Base-by-base conservation (phyloP, 2,329 filamentous ascomycete genomes). In the Aspergillus neotritici region DNA sequence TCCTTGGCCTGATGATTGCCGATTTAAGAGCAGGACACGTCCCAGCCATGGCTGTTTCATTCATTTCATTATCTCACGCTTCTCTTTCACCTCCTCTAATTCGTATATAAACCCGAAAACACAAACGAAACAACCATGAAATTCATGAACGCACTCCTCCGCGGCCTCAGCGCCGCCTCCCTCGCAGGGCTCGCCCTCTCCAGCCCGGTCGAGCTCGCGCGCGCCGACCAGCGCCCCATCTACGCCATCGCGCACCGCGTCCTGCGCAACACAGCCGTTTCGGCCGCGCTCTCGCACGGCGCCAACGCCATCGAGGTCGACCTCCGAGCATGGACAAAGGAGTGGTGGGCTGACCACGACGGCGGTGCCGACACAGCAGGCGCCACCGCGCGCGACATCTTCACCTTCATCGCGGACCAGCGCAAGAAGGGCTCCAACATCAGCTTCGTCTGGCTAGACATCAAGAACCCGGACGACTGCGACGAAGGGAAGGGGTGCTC, bases 161-260 rank as follows among this genome's bases (percentile, higher is more conserved):
- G 21, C 21, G 21, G 5, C 21, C 21, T 25, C 21, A 9, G 21
- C 21, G 21, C 21, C 2, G 21, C 21, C 21, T 25, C 21, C 7
- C 21, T 25, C 21, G 7, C 21, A 8, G 21, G 21, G 7, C 21
- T 25, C 5, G 21, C 21, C 7, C 21, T 25, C 21, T 25, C 21
- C 21, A 25, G 21, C 7, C 21, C 21, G 9, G 21, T 25, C 7
- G 21, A 25, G 21, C 21, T 25, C 21, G 21, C 6, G 7, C 21
- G 25, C n/a, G 31, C 15, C 17, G 9, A 6, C 8, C 10, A 25
- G 17, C 37, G 43, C 16, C 43, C 43, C 21, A 44, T 44, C 33
- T 44, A 44, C 28, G 43, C 43, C 15, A 44, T 84, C 64, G 10
- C 82, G 81, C 52, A 54, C 42, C 40, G 43, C 17, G 44, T 52